Conservation (phyloP, 305 asterid genomes). For the Nicotiana rustica region DNA sequence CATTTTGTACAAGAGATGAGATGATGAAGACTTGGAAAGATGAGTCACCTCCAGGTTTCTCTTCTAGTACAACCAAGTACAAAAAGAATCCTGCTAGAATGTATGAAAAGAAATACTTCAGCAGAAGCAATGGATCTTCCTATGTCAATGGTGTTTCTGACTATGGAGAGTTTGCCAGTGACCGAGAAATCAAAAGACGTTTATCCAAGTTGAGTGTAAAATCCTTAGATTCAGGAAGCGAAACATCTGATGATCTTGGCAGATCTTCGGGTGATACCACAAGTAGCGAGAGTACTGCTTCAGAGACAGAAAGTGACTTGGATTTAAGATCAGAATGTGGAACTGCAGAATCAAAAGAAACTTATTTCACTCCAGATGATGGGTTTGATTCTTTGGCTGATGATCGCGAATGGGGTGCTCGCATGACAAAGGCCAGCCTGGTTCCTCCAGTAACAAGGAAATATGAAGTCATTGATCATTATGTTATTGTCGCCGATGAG, state of each 20-base stretch:
- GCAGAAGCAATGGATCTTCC: conserved; percentile 67
- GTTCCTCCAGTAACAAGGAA: conserved; percentile 99
- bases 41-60: conserved; percentile 86
- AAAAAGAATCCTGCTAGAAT: conserved; percentile 66
- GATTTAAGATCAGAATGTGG: conserved; percentile 67
- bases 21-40: conserved; percentile 67
- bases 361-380: conserved; percentile 68
- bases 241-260: conserved; percentile 81
- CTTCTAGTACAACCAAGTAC: conserved; percentile 67
- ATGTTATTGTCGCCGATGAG: conserved; percentile 91
- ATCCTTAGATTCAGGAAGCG: conserved; percentile 84
- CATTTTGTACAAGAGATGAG: conserved; percentile 62
- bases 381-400: conserved; percentile 85
- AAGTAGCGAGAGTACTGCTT: conserved; percentile 74
- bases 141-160: conserved; percentile 65
- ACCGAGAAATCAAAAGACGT: conserved; percentile 86
- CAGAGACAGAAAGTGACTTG: conserved; percentile 84
- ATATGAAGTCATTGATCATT: conserved; percentile 92
- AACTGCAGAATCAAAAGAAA: conserved; percentile 63
- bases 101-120: conserved; percentile 68
- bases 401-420: conserved; percentile 99
- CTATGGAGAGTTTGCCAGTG: conserved; percentile 84
- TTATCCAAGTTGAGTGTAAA: conserved; percentile 85
- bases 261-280: conserved; percentile 76
- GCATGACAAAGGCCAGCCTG: conserved; percentile 96